phyloP scores from a whole-genome alignment of 371 early-diverging fungal genomes.

The Apophysomyces elegans region DNA sequence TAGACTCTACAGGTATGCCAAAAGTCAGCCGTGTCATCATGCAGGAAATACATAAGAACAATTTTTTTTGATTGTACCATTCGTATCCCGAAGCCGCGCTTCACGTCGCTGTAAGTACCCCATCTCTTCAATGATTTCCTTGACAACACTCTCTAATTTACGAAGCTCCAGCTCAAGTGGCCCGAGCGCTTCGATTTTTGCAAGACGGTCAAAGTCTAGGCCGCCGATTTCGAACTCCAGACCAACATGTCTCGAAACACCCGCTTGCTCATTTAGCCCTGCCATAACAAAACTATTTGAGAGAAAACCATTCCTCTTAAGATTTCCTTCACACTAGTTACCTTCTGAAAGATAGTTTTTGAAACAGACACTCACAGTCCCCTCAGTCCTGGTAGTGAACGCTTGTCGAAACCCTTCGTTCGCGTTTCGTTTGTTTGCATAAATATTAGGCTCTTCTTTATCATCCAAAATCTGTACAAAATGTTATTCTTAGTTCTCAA shows the following conservation, averaged over 20 bases:
- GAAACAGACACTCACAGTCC: slow-evolving; percentile 87
- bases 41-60: not conserved
- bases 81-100: slow-evolving; percentile 82
- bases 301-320: not conserved
- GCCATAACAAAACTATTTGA: not conserved
- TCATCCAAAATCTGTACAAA: slow-evolving; percentile 42
- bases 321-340: slow-evolving; percentile 18
- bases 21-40: not conserved
- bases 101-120: slow-evolving; percentile 81
- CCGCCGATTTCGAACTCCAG: slow-evolving; percentile 86
- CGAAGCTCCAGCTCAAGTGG: slow-evolving; percentile 90
- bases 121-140: slow-evolving; percentile 81
- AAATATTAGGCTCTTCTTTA: slow-evolving; percentile 62
- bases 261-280: slow-evolving; percentile 65
- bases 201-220: slow-evolving; percentile 69
- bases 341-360: slow-evolving; percentile 78
- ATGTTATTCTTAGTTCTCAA: not conserved
- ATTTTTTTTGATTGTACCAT: slow-evolving; percentile 60
- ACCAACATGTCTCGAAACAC: slow-evolving; percentile 65
- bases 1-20: slow-evolving; percentile 62
- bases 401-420: slow-evolving; percentile 58
- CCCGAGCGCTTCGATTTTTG: slow-evolving; percentile 77
- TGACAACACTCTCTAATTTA: slow-evolving; percentile 75
- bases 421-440: slow-evolving; percentile 60
- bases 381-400: slow-evolving; percentile 82